Evolutionary conservation across 768 basidiomycete species (phyloP), one percentile per base, ranked within the genome.

Genomic region (Pleurotus sapidus): DNA sequence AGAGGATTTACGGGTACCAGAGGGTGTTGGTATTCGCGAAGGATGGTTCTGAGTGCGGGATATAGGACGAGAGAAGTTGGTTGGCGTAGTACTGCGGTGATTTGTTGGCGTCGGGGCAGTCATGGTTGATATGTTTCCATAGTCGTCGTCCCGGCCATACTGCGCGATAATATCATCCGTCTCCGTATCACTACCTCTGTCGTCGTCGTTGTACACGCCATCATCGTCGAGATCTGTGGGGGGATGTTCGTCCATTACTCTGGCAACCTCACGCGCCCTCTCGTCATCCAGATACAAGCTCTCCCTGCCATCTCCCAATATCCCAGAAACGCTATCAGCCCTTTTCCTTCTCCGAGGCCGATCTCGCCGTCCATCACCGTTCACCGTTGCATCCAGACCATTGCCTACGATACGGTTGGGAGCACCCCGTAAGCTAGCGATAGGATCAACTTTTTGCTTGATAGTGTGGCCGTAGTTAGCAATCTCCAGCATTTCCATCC

Each of bases 401-500:
- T 7, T 23, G 6, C 42, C 42, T 17, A 45, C 15, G 59, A 57
- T 64, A 42, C 49, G 60, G 40, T 63, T 55, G 49, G 62, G 47
- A 57, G 60, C 18, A 49, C 62, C 54, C 57, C 65, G 59, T 60
- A 61, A 57, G 61, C 61, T 53, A 57, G 58, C 64, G 61, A 68
- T 47, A 56, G 67, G 48, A 45, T 59, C 55, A 58, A 55, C 43
- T 59, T 75, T 70, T 59, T 67, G 61, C 60, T 74, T 67, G 23
- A 87, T 71, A 42, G 73, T 77, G 65, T 93, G 88, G 1, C 91
- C 91, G 63, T 88, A 92, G 71, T 87, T 92, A 50, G 91, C 91
- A 58, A 93, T 93, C 64, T 93, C 89, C 55, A 94, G 68, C 91
- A 94, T 93, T 70, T 94, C 91, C 68, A 86, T 78, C 57, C 86